phyloP scores from a whole-genome alignment of 2,329 filamentous ascomycete species.

The Diplocarpon mali region DNA sequence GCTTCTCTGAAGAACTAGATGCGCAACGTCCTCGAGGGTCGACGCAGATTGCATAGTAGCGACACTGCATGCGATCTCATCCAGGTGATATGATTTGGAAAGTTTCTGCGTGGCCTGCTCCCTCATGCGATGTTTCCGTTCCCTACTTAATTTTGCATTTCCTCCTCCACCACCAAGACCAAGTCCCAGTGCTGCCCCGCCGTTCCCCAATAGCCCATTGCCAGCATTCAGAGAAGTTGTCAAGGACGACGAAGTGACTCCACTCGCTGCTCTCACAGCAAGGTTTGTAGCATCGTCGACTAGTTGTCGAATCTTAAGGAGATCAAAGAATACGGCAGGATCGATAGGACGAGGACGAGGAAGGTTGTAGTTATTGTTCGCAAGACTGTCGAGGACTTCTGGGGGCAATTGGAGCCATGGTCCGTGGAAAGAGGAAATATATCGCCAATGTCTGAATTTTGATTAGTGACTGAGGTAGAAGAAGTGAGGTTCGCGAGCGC shows the following conservation, averaged over 20 bases:
- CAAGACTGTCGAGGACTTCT: constrained; percentile 68
- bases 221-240: constrained; percentile 41
- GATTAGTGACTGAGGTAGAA: constrained; percentile 7
- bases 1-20: constrained; percentile 59
- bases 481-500: neutral
- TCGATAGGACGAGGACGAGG: constrained; percentile 68
- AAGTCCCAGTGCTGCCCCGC: constrained; percentile 42
- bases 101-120: constrained; percentile 72
- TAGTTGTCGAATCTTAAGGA: constrained; percentile 69
- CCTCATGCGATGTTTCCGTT: constrained; percentile 68
- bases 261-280: constrained; percentile 66
- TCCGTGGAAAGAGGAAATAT: constrained; percentile 74
- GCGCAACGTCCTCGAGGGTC: constrained; percentile 65
- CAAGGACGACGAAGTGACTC: constrained; percentile 54
- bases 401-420: constrained; percentile 72
- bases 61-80: constrained; percentile 75
- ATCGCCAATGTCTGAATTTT: constrained; percentile 61
- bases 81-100: constrained; percentile 64
- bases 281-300: constrained; percentile 73
- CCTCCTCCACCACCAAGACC: constrained; percentile 45
- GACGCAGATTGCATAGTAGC: constrained; percentile 75
- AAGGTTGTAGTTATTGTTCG: constrained; percentile 68
- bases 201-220: constrained; percentile 37
- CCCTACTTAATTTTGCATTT: constrained; percentile 58
- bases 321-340: constrained; percentile 70